Evolutionary conservation across 1,284 basidiomycete genomes (phyloP), one percentile per base, ranked within the genome.

Genomic region (Serendipita sp.): DNA sequence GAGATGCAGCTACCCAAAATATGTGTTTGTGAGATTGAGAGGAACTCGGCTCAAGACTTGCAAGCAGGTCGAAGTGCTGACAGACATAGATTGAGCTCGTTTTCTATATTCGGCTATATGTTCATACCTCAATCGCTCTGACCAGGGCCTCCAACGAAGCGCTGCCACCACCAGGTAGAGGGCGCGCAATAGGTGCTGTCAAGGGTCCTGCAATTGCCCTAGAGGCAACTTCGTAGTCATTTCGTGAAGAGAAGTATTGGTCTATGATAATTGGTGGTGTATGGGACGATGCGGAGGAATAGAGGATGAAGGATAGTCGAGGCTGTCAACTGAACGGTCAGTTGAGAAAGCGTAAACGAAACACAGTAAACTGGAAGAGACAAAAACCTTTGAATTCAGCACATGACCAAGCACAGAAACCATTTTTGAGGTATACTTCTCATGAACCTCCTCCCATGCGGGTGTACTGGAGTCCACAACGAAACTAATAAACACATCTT

Each of bases 391-490:
- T 58, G 53, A 4, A 34, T 58, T n/a, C 15, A n/a, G 17, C 32
- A 32, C 22, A 26, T n/a, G 15, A 29, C 34, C 34, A 4, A 35
- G 10, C n/a, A 10, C 26, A 10, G n/a, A 10, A 58, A 58, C 53
- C 15, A 35, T 32, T 32, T 35, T 58, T 58, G 53, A 30, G 12
- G 32, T 22, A 35, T 58, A 58, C 32, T 58, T 58, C 26, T 30
- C 29, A 34, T 32, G 32, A n/a, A 58, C 8, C 32, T 58, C 53
- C 4, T 58, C 53, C 53, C 53, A 58, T n/a, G 17, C 12, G 8
- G 53, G 53, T 8, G 53, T 58, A 32, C 22, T 32, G 4, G 53
- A 58, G 53, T 58, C 53, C 15, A 58, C 53, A n/a, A 58, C 53
- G 10, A 58, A 32, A 8, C 22, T 58, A 10, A 58, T 58, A 32